Evolutionary conservation across 768 basidiomycete genomes (phyloP).

Genomic region (Hypholoma sublateritium): DNA sequence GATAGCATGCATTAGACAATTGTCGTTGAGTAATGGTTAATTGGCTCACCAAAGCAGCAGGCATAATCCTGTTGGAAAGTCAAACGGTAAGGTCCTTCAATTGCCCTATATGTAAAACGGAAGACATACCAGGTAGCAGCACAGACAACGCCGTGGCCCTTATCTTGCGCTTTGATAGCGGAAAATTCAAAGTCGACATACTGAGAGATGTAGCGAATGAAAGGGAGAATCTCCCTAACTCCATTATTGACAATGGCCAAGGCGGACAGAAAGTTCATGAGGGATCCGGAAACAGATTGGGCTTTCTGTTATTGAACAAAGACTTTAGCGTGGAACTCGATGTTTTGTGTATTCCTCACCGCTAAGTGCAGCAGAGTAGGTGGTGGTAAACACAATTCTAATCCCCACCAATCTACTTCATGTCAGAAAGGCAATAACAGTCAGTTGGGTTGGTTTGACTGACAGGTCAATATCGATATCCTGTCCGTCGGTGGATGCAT

Average conservation of each 20-base stretch:
- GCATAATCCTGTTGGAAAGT: constrained; percentile 59
- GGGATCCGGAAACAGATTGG: constrained; percentile 57
- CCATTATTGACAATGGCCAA: constrained; percentile 69
- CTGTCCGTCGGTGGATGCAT: constrained; percentile 75
- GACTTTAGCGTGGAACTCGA: not conserved
- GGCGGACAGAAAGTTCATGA: constrained; percentile 77
- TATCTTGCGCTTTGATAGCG: constrained; percentile 59
- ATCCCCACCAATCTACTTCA: constrained; percentile 84
- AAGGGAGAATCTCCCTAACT: constrained; percentile 80
- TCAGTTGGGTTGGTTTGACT: constrained; percentile 22
- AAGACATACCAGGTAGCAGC: constrained; percentile 78
- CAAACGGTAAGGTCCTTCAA: not conserved
- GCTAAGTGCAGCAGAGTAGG: constrained; percentile 62
- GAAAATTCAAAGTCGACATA: constrained; percentile 78
- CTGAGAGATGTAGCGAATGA: constrained; percentile 79
- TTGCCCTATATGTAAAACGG: not conserved
- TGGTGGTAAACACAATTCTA: constrained; percentile 75
- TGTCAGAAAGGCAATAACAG: constrained; percentile 4
- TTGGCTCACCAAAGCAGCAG: constrained; percentile 58
- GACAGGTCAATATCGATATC: constrained; percentile 79
- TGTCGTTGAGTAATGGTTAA: not conserved
- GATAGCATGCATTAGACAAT: constrained; percentile 2
- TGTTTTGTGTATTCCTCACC: constrained; percentile 35
- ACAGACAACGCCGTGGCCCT: constrained; percentile 80
- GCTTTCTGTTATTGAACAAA: constrained; percentile 39